A percentile compares a stretch with the other conserved stretches of the same genome.
Evolutionary conservation across 352 stramenopile genomes (phyloP).

Genomic region (Globisporangium ultimum): DNA sequence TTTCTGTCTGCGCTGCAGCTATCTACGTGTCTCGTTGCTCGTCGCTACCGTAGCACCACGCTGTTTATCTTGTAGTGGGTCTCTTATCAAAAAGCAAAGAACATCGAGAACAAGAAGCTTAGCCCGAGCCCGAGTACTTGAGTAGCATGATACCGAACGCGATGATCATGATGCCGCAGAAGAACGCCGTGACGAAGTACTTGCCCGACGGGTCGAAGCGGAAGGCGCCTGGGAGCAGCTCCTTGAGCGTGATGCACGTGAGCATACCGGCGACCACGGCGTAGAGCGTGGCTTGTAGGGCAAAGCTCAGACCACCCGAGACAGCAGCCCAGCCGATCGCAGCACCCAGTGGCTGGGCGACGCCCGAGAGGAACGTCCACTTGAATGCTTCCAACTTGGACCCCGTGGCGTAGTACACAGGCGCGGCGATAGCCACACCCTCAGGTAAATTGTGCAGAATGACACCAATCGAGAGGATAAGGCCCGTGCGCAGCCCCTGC

Average conservation of each 20-base stretch:
- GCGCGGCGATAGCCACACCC: slow-evolving; percentile 91
- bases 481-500: slow-evolving; percentile 83
- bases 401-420: slow-evolving; percentile 95
- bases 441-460: slow-evolving; percentile 96
- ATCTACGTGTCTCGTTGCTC: no score
- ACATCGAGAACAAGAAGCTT: slow-evolving; percentile 2
- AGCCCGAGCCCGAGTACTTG: slow-evolving; percentile 32
- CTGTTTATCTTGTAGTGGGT: no score
- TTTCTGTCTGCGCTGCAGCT: no score
- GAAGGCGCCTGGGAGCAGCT: slow-evolving; percentile 89
- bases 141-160: slow-evolving; percentile 83
- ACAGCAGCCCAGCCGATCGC: slow-evolving; percentile 79
- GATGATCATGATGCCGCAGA: slow-evolving; percentile 82
- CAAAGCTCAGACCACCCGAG: slow-evolving; percentile 32
- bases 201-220: slow-evolving; percentile 80
- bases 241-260: slow-evolving; percentile 87
- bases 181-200: slow-evolving; percentile 76
- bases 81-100: no score
- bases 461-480: slow-evolving; percentile 91
- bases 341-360: slow-evolving; percentile 89
- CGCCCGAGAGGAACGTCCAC: slow-evolving; percentile 84
- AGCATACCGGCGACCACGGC: slow-evolving; percentile 93
- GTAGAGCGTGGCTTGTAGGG: slow-evolving; percentile 88
- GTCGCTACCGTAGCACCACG: no score
- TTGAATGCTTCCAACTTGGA: slow-evolving; percentile 90